Percentiles rank a stretch among this genome's conserved stretches.
These are phyloP conservation scores for Paecilomyces variotii DNA, from an alignment of 2,329 filamentous ascomycete genomes.

Conservation along the genomic window DNA sequence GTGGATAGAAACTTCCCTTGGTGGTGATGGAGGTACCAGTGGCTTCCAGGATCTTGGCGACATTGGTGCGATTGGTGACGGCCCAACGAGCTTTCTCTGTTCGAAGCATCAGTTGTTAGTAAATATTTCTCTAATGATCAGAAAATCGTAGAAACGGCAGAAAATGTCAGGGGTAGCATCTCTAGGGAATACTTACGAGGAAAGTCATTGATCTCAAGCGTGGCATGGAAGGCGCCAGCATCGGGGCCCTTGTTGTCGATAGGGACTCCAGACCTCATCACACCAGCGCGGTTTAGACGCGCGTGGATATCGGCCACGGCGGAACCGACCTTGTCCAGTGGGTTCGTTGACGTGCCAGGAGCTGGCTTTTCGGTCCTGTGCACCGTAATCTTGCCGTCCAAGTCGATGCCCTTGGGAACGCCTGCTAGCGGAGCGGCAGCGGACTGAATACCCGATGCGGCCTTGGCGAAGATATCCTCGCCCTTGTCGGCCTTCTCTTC, in stretches of 20 bases:
- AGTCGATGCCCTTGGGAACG: conserved; percentile 50
- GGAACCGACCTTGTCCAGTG: conserved; percentile 79
- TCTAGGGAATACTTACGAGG: conserved; percentile 50
- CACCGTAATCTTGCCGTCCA: conserved; percentile 64
- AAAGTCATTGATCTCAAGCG: conserved; percentile 98
- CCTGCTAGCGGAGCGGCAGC: conserved; percentile 45
- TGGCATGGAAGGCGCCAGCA: conserved; percentile 92
- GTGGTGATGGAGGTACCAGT: conserved; percentile 96
- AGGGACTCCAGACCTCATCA: conserved; percentile 82
- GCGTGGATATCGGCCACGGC: conserved; percentile 87
- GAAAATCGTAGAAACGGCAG: neutral
- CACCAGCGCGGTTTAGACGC: conserved; percentile 79
- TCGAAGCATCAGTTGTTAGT: conserved; percentile 7
- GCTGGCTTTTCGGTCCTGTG: conserved; percentile 58
- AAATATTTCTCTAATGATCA: neutral
- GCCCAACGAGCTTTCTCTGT: conserved; percentile 90
- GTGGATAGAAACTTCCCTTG: conserved; percentile 82
- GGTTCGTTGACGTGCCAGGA: conserved; percentile 47
- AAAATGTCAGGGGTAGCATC: neutral
- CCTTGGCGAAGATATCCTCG: conserved; percentile 49
- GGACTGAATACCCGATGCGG: conserved; percentile 56
- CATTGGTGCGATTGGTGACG: conserved; percentile 96
- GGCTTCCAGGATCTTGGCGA: conserved; percentile 92
- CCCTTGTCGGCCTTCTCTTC: conserved; percentile 62
- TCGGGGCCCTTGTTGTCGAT: conserved; percentile 99